These are phyloP conservation scores for Pichia occidentalis DNA, from an alignment of 805 yeast species.

Conservation along the genomic window DNA sequence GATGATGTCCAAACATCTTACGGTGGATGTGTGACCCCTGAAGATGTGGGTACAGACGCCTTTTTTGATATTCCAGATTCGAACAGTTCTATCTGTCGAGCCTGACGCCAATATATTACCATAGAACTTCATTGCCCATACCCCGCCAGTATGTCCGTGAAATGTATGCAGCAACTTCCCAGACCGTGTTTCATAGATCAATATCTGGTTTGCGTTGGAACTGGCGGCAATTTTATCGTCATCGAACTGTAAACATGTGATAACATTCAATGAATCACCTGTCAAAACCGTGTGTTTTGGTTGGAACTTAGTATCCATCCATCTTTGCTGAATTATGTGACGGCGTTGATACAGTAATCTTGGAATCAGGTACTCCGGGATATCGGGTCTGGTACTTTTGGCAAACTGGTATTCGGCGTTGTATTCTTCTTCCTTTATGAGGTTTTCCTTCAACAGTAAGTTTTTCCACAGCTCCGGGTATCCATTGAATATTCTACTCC, in stretches of 20 bases:
- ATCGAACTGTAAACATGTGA: conserved; percentile 91
- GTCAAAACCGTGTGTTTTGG: conserved; percentile 64
- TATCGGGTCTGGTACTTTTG: conserved; percentile 7
- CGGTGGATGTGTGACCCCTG: conserved; percentile 88
- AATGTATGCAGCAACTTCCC: conserved; percentile 60
- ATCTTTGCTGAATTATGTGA: conserved; percentile 51
- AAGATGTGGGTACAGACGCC: conserved; percentile 89
- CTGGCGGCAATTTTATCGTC: conserved; percentile 88
- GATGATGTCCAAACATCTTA: conserved; percentile 80
- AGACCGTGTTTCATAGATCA: conserved; percentile 69
- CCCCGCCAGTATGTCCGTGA: conserved; percentile 94
- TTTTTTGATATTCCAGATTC: conserved; percentile 85
- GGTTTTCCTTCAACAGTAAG: conserved; percentile 54
- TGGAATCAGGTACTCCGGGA: conserved; percentile 16
- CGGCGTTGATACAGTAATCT: conserved; percentile 52
- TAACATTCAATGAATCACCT: conserved; percentile 70
- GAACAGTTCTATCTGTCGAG: conserved; percentile 87
- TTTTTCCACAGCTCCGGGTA: conserved; percentile 65
- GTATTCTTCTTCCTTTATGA: conserved; percentile 44
- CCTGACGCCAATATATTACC: conserved; percentile 86
- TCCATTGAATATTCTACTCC: conserved; percentile 61
- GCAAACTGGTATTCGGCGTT: conserved; percentile 23
- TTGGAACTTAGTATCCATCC: conserved; percentile 68
- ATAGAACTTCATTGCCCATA: conserved; percentile 91
- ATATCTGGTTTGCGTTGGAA: conserved; percentile 78